Conservation (phyloP, 192 early-diverging fungal genomes). For the Rhizophlyctis rosea region DNA sequence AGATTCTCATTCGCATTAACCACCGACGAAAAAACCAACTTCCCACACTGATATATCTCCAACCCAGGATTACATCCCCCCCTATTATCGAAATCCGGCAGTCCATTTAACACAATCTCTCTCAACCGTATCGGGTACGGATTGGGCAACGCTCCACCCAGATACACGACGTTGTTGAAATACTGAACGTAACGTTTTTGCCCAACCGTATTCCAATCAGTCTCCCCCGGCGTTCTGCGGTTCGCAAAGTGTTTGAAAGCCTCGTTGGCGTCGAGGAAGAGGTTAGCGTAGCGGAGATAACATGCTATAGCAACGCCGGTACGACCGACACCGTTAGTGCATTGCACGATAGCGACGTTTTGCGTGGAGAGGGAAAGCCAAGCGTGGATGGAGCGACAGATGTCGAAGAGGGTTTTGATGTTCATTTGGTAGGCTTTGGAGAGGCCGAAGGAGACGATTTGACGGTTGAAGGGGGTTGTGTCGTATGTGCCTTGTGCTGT, state of each 20-base stretch:
- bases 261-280: slow-evolving; percentile 43
- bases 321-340: slow-evolving; percentile 47
- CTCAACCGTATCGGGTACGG: slow-evolving; percentile 37
- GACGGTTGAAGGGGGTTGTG: slow-evolving; percentile 40
- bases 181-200: slow-evolving; percentile 54
- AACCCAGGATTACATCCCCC: slow-evolving; percentile 39
- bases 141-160: slow-evolving; percentile 46
- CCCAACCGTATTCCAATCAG: slow-evolving; percentile 35
- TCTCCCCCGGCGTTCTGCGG: slow-evolving; percentile 35
- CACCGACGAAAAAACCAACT: slow-evolving; percentile 36
- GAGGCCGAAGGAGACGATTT: slow-evolving; percentile 44
- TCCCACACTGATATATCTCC: slow-evolving; percentile 50
- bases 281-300: slow-evolving; percentile 44
- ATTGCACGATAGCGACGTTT: slow-evolving; percentile 55
- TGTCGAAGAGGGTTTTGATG: slow-evolving; percentile 48
- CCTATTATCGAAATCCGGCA: slow-evolving; percentile 35
- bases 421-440: slow-evolving; percentile 51
- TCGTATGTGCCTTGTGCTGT: slow-evolving; percentile 50
- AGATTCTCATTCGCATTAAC: background rate
- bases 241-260: slow-evolving; percentile 50
- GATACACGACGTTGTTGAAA: slow-evolving; percentile 48
- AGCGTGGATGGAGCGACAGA: slow-evolving; percentile 51
- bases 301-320: slow-evolving; percentile 46
- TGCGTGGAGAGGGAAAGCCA: slow-evolving; percentile 45
- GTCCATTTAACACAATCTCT: slow-evolving; percentile 43